Base-by-base conservation (phyloP, 371 early-diverging fungal species). In the Apophysomyces sp. region DNA sequence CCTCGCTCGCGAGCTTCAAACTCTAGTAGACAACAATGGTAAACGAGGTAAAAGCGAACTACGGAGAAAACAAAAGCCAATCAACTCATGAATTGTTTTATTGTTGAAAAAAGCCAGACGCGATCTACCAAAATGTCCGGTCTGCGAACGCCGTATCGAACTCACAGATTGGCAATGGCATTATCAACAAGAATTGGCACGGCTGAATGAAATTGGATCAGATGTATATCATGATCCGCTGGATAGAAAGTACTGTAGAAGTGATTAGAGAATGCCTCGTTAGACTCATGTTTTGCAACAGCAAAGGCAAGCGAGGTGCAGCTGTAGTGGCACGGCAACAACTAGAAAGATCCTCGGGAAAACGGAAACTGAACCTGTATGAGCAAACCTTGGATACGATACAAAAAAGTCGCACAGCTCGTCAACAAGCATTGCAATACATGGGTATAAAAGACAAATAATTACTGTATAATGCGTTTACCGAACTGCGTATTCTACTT, bases 261-360 rank as follows among this genome's bases (percentile, higher is more conserved):
- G 52, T 58, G 30, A 31, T 55, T 39, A 7, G 34, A 60, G 4
- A 39, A 53, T 16, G 37, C 5, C 27, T 52, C 0, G 9, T 44
- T 18, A 37, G 7, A 26, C 30, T 58, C 26, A 41, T 57, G 28
- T 56, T 53, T 41, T 49, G 3, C 52, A 56, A 65, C 29, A 74
- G 76, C 9, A 72, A 81, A 65, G 85, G 84, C 4, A 86, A 83
- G 34, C 72, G 86, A 29, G 84, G 85, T 6, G 86, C 86, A 2
- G 86, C 86, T 1, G 75, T 86, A 9, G 70, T 71, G 11, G 86
- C 86, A 0, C 67, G 77, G 29, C 78, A 76, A 57, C 83, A 83
- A 51, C 28, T 81, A 40, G 78, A 73, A 66, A 64, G 62, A 55
- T 53, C 63, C 15, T 70, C 68, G 24, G 72, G 72, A n/a, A 74